These are phyloP conservation scores for Rutstroemia sp. DNA, from an alignment of 2,329 filamentous ascomycete species.

Conservation along the genomic window DNA sequence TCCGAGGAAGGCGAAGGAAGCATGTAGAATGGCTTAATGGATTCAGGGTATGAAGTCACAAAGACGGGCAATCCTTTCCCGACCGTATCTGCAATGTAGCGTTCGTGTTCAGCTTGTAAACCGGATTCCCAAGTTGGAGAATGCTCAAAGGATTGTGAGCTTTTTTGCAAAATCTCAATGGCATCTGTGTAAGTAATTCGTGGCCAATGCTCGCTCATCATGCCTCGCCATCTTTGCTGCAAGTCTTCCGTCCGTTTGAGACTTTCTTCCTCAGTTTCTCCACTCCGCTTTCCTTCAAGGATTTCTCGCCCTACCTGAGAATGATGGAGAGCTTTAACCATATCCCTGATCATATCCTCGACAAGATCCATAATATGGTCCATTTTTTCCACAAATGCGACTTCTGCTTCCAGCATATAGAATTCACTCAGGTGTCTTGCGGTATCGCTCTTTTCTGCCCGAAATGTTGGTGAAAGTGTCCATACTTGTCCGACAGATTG, in stretches of 20 bases:
- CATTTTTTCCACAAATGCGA: constrained; percentile 68
- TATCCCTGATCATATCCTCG: constrained; percentile 65
- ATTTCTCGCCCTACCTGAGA: constrained; percentile 49
- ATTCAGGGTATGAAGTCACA: constrained; percentile 84
- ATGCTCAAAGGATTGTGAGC: constrained; percentile 56
- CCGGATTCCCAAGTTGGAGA: constrained; percentile 64
- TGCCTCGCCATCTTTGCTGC: constrained; percentile 62
- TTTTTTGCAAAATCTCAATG: constrained; percentile 57
- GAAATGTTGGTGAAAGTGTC: constrained; percentile 88
- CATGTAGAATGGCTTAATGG: constrained; percentile 93
- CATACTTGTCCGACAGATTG: constrained; percentile 87
- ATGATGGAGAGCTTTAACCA: constrained; percentile 35
- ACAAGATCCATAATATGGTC: constrained; percentile 69
- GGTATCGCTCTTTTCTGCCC: constrained; percentile 89
- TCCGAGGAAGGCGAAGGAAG: constrained; percentile 38
- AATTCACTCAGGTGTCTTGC: constrained; percentile 93
- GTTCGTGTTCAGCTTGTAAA: constrained; percentile 88
- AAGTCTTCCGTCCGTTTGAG: constrained; percentile 37
- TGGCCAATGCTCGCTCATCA: constrained; percentile 59
- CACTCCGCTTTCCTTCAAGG: constrained; percentile 9
- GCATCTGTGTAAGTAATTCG: constrained; percentile 78
- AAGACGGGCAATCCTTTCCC: constrained; percentile 61
- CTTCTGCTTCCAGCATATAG: constrained; percentile 95
- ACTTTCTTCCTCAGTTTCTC: constrained; percentile 5
- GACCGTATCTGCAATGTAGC: constrained; percentile 66